Base-by-base conservation (phyloP, 768 basidiomycete species). In the Clathrus columnatus region DNA sequence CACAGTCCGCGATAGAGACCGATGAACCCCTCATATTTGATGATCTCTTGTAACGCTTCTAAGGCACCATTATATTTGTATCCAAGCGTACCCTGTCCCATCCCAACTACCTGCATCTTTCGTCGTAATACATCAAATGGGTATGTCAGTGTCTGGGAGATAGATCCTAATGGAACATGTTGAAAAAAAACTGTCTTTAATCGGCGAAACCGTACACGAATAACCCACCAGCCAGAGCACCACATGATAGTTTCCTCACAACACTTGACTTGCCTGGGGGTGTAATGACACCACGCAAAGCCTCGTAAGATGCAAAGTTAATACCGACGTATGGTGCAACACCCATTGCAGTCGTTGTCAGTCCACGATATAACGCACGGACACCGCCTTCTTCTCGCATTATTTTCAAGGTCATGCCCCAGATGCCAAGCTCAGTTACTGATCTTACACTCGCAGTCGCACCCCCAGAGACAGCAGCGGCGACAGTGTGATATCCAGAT, bases 281-380 rank as follows among this genome's bases (percentile, higher is more conserved):
- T 24, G 85, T 91, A 59, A 90, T 74, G 45, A 83, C 61, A 2
- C 85, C 83, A 52, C 87, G 78, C 65, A 91, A 65, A 47, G 84
- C 77, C 68, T 98, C 95, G 64, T 97, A 97, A 26, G 91, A 75
- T n/a, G 91, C 88, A 68, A 96, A 96, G 68, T 96, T 96, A 67
- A 94, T 85, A 11, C 91, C 70, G 29, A 70, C 71, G 59, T 74
- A 74, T 3, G 94, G 94, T 16, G 93, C 93, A 41, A 96, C 91
- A 2, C 94, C 91, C 51, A 87, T 74, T 2, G 89, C 85, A 0
- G 92, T 96, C 11, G 92, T 81, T 10, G 87, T 72, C 30, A 94
- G 67, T 0, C 93, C 95, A 29, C 92, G 81, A 67, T 98, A 91
- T 48, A 99, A 71, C 5, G 83, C 95, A 49, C 82, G 77, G 11